Base-by-base conservation (phyloP, 2,329 filamentous ascomycete genomes). In the Aureobasidium uvarum region DNA sequence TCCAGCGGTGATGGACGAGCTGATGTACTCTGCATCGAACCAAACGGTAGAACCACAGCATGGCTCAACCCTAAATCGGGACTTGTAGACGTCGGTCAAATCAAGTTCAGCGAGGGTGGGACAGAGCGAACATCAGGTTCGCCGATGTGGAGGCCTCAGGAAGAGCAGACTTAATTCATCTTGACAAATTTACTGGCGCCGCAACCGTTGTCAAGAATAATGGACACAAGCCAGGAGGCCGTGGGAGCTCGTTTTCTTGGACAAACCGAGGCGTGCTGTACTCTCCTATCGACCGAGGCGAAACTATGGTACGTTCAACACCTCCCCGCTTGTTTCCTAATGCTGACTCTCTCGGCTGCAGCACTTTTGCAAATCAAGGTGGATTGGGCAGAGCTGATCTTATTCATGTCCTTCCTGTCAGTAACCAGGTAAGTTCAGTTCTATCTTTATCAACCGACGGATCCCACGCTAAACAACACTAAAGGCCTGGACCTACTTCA, bases 91-190 rank as follows among this genome's bases (percentile, higher is more conserved):
- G 52, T 60, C 20, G 66, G 66, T 39, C 46, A 65, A 8, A 54
- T 67, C 50, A 68, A 67, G 56, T 16, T 58, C 16, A 31, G 55
- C 23, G 66, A 67, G 25, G 62, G 67, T 50, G 41, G 43, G 67
- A 68, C 31, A 62, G 67, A 1, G 28, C 39, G 50, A 62, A 68
- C 36, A 31, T 68, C 31, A n/a, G 66, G 36, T 62, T 68, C 43
- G 67, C 64, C 3, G 66, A 68, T 46, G 64, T 68, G 58, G 65
- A 68, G 23, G 63, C 55, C 11, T 63, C 66, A 28, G 67, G 67
- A 2, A 63, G 46, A 55, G 67, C 45, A 20, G 67, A 68, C 10
- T 2, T 59, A 3, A 43, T 59, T 33, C 25, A 20, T 18, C 28
- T 59, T 33, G 20, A 59, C 36, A 54, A 38, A 13, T 54, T 36